Base-by-base conservation (phyloP, 441 rosid species). In the Gossypium trilobum region DNA sequence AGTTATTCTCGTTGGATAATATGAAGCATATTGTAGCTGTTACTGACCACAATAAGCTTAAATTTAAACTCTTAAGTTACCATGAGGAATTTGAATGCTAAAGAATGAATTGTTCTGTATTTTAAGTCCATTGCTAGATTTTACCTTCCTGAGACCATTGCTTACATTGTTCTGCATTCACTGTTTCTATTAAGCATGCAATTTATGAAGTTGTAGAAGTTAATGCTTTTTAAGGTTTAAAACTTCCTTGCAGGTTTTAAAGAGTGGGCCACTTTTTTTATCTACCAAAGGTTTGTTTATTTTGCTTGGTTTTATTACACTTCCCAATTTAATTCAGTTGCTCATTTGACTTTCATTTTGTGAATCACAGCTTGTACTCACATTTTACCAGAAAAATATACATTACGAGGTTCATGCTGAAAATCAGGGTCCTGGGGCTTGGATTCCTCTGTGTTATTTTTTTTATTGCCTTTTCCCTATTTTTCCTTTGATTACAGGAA, bases 201-300 rank as follows among this genome's bases (percentile, higher is more conserved):
- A 4, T 27, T 46, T 33, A 17, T 20, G 5, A 14, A 29, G 1
- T 10, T 11, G 75, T 59, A 42, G 62, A 55, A 67, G 17, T 14
- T 6, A 2, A 31, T 10, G 10, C 16, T 54, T 60, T 54, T 56
- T 63, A 42, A 63, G 48, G 44, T 57, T 22, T 46, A 68, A 56
- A 33, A 52, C 61, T 73, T 19, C 63, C 65, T 79, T 78, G 83
- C 91, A 95, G 99, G 84, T 95, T 70, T 85, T 91, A 79, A 95
- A 90, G 90, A 95, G 95, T 31, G 99, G 99, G 52, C 91, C 99
- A 2, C 85, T 95, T 44, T 92, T 87, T 76, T 79, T 95, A 79
- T 91, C 98, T 52, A 92, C 99, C 59, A 92, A 90, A 91, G 98
- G 99, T 91, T 74, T 68, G 81, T 60, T 68, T 31, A 51, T 19